Conservation (phyloP, 2,329 filamentous ascomycete species). For the Colletotrichum simmondsii region DNA sequence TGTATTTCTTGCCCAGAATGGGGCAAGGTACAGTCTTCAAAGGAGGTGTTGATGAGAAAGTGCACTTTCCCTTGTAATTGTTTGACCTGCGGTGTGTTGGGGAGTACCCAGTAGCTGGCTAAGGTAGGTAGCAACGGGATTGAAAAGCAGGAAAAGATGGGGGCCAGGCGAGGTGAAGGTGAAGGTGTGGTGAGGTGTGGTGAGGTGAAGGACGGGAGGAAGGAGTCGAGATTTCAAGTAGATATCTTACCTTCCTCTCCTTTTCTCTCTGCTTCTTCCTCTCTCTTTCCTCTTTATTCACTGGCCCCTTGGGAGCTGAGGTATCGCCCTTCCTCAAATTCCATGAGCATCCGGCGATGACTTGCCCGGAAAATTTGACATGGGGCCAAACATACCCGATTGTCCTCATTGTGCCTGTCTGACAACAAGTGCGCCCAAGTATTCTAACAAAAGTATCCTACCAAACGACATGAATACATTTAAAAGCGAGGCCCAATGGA, state of each 20-base stretch:
- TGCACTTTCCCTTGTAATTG: background rate
- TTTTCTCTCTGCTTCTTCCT: background rate
- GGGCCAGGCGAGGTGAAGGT: background rate
- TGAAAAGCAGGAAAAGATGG: background rate
- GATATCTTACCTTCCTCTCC: background rate
- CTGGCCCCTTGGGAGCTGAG: background rate
- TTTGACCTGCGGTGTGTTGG: background rate
- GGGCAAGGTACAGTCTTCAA: background rate
- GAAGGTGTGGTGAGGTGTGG: background rate
- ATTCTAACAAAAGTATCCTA: no score
- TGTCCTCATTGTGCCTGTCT: background rate
- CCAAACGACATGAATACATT: no score
- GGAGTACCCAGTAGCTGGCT: background rate
- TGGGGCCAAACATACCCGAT: background rate
- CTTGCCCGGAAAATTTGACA: background rate
- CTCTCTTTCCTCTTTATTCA: background rate
- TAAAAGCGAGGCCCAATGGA: no score
- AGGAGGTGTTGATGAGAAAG: background rate
- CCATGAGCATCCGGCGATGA: background rate
- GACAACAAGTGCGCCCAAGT: no score
- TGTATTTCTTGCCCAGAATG: background rate
- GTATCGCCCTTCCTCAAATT: background rate
- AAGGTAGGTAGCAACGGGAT: background rate
- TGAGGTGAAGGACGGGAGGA: background rate
- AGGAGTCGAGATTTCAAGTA: background rate